A percentile compares a stretch with the other conserved stretches of the same genome.
Conservation (phyloP, 495 filamentous ascomycete species). For the Lophiotrema nucula region DNA sequence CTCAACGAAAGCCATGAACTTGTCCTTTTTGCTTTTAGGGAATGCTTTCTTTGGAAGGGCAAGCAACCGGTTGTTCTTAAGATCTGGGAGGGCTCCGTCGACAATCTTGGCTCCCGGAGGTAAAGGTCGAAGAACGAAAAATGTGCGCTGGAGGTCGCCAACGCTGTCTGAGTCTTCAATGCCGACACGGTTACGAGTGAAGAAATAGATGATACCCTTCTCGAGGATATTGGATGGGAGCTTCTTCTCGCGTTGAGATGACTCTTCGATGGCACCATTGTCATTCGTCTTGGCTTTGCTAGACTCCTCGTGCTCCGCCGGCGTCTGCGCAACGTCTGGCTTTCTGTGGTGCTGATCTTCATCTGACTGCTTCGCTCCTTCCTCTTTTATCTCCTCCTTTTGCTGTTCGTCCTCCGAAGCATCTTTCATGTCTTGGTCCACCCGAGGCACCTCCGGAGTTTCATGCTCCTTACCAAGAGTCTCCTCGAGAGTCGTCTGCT, state of each 20-base stretch:
- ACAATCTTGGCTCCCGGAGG: conserved; percentile 66
- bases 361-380: background rate
- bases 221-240: conserved; percentile 78
- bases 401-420: conserved; percentile 26
- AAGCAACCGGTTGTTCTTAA: conserved; percentile 66
- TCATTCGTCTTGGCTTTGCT: conserved; percentile 8
- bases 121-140: conserved; percentile 78
- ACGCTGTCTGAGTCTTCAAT: conserved; percentile 69
- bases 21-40: conserved; percentile 66
- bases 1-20: conserved; percentile 84
- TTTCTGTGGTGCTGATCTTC: background rate
- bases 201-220: conserved; percentile 94
- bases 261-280: conserved; percentile 36
- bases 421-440: conserved; percentile 12
- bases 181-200: conserved; percentile 74
- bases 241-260: conserved; percentile 50
- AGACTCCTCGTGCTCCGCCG: too few species aligned
- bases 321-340: background rate
- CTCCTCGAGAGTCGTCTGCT: conserved; percentile 45
- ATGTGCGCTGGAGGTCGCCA: conserved; percentile 73
- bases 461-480: conserved; percentile 27
- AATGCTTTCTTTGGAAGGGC: conserved; percentile 85
- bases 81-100: conserved; percentile 61
- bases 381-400: background rate
- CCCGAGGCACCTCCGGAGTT: background rate